Percentiles rank a stretch among this genome's conserved stretches.
Conservation (phyloP, 805 yeast genomes). For the Zygosaccharomyces gambellarensis region DNA sequence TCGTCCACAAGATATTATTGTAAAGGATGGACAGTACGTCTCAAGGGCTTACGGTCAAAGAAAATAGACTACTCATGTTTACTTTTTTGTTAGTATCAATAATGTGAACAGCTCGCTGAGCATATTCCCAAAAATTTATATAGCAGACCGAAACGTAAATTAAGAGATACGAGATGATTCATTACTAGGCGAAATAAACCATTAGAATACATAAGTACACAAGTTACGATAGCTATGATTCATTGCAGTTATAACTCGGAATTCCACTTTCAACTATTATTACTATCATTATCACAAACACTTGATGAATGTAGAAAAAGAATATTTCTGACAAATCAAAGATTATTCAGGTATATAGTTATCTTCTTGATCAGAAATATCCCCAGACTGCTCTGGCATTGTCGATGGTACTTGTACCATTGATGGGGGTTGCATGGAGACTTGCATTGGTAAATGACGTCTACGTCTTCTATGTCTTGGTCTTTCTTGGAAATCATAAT, state of each 20-base stretch:
- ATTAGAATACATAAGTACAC: too few relatives aligned
- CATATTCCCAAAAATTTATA: not conserved
- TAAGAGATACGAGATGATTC: too few relatives aligned
- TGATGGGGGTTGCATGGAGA: conserved; percentile 14
- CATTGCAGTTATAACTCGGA: too few relatives aligned
- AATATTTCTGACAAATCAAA: not conserved
- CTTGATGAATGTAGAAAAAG: not conserved
- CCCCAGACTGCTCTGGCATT: conserved; percentile 12
- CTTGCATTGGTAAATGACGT: conserved; percentile 5
- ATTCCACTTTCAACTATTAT: not conserved
- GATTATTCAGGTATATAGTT: conserved; percentile 23
- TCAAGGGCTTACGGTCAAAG: conserved; percentile 60
- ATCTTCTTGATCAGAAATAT: conserved; percentile 21
- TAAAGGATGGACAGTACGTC: conserved; percentile 59
- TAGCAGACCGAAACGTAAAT: not conserved
- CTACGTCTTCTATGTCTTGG: conserved; percentile 10
- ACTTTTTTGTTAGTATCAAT: conserved; percentile 3
- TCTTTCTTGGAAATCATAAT: conserved; percentile 4
- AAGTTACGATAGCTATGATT: too few relatives aligned
- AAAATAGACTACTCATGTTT: conserved; percentile 17
- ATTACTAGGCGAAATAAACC: too few relatives aligned
- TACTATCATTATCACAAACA: not conserved
- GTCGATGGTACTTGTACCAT: conserved; percentile 14
- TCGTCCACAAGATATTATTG: conserved; percentile 35
- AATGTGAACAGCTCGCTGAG: not conserved